phyloP scores from a whole-genome alignment of 257 asterid species.

The Fraxinus cuspidata region DNA sequence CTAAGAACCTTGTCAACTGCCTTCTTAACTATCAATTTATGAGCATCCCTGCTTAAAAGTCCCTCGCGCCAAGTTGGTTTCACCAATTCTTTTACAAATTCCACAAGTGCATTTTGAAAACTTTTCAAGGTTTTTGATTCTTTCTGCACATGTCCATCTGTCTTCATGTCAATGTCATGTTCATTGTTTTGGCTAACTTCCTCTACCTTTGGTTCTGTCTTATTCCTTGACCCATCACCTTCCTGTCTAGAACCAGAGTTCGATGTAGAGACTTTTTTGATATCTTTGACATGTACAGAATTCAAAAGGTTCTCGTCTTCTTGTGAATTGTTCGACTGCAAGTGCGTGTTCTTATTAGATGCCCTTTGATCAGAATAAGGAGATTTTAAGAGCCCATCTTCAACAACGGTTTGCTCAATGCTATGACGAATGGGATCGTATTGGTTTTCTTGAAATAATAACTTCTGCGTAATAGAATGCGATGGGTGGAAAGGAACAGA shows the following conservation, averaged over 20 bases:
- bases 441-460: constrained; percentile 49
- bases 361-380: constrained; percentile 57
- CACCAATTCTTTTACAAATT: constrained; percentile 70
- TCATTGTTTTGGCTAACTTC: constrained; percentile 40
- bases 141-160: constrained; percentile 34
- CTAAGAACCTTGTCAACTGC: constrained; percentile 67
- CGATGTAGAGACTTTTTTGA: constrained; percentile 31
- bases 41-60: constrained; percentile 73
- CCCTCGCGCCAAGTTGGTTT: constrained; percentile 85
- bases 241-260: constrained; percentile 34
- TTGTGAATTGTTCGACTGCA: constrained; percentile 39
- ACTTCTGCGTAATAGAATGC: constrained; percentile 47
- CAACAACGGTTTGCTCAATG: constrained; percentile 36
- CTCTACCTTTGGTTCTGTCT: constrained; percentile 38
- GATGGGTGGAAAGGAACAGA: constrained; percentile 77
- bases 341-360: constrained; percentile 38
- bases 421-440: constrained; percentile 53
- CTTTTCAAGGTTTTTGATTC: constrained; percentile 51
- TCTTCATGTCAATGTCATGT: constrained; percentile 35
- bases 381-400: constrained; percentile 32
- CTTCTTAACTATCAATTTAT: constrained; percentile 76
- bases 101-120: constrained; percentile 72
- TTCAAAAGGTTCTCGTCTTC: constrained; percentile 46
- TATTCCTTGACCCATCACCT: constrained; percentile 33
- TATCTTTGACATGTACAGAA: constrained; percentile 34